Conservation (phyloP, 2,329 filamentous ascomycete species). For the Cadophora gregata region DNA sequence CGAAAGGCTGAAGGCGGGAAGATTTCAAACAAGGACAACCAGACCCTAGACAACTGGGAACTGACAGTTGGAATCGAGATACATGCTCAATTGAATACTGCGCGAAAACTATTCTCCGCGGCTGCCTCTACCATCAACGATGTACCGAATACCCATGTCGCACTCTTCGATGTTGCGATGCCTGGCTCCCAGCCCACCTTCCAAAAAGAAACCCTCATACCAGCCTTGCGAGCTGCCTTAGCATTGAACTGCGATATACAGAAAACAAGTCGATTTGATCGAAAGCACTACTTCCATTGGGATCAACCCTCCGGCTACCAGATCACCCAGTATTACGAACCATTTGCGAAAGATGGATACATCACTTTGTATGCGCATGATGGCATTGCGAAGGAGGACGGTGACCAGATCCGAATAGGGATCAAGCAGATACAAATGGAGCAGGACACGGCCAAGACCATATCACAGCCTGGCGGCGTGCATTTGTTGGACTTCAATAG, state of each 20-base stretch:
- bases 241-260: constrained; percentile 83
- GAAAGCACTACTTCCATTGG: constrained; percentile 99
- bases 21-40: constrained; percentile 45
- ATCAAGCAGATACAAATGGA: constrained; percentile 97
- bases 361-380: constrained; percentile 77
- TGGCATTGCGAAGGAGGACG: constrained; percentile 78
- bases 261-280: constrained; percentile 80
- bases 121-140: constrained; percentile 69
- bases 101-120: constrained; percentile 85
- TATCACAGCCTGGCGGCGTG: constrained; percentile 73
- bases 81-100: constrained; percentile 92
- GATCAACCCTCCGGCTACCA: constrained; percentile 97
- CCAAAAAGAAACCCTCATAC: constrained; percentile 81
- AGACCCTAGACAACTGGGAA: constrained; percentile 72
- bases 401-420: constrained; percentile 71
- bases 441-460: constrained; percentile 95
- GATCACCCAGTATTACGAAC: constrained; percentile 93
- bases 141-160: constrained; percentile 83
- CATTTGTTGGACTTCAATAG: constrained; percentile 94
- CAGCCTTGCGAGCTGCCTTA: constrained; percentile 87
- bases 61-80: constrained; percentile 96
- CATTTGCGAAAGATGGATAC: constrained; percentile 71
- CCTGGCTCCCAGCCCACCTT: constrained; percentile 90
- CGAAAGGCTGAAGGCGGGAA: constrained; percentile 48
- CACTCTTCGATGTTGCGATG: constrained; percentile 86